Base-by-base conservation (phyloP, 2,329 filamentous ascomycete species). In the Ceratocystis huliohia region DNA sequence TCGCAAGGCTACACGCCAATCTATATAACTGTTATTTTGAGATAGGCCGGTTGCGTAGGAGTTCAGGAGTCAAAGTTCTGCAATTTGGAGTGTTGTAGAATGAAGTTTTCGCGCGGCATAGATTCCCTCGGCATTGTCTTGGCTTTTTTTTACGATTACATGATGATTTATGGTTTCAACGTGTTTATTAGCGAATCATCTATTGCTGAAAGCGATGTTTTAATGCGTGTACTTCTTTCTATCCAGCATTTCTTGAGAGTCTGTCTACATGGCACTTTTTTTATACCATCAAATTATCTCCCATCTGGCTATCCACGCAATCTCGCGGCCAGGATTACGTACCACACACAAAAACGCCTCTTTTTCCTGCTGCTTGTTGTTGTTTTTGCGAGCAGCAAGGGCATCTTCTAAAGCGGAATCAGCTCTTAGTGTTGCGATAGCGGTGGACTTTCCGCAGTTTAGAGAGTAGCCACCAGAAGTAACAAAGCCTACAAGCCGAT, bases 401-500 rank as follows among this genome's bases (percentile, higher is more conserved):
- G 33, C 33, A 46, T 68, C 66, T 30, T 61, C 22, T 30, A 65
- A 41, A 20, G 53, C 48, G 22, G n/a, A 25, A 37, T 64, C 67
- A 5, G 61, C 67, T 17, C 67, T 61, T 30, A 97, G 73, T 63
- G 83, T 87, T 0, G 88, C 94, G 68, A 97, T 80, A 0, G 86
- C 93, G 17, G 85, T 85, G 0, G 88, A 89, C 70, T 81, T 83
- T 0, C 93, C 94, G 69, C 88, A 84, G 1, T 84, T 83, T 1
- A 97, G 81, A 71, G 88, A 91, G 74, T 88, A 96, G 63, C 89
- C 87, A 0, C 93, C 94, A 0, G 88, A 88, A 1, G 91, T 96
- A 28, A 96, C 86, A 73, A 96, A 99, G 0, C 94, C 94, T 63
- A 97, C 83, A 13, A 97, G 79, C 73, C 96, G 89, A 25, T 82